Evolutionary conservation across 1,284 basidiomycete genomes (phyloP).

Genomic region (Malassezia psittaci): DNA sequence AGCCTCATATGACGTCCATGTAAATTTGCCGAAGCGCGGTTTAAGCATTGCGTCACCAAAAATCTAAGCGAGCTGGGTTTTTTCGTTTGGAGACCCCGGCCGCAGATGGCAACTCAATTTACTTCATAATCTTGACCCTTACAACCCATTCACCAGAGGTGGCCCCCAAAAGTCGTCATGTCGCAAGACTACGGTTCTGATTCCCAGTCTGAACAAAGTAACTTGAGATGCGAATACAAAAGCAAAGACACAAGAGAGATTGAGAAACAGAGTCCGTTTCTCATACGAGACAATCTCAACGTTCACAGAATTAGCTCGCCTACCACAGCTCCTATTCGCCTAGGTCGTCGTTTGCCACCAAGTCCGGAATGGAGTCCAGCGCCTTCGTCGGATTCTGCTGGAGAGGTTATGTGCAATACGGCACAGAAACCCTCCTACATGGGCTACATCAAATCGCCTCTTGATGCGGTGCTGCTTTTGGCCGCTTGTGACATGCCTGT

Average conservation of each 20-base stretch:
- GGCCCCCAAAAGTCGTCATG: too few relatives aligned
- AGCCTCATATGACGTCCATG: background rate
- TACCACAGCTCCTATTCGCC: background rate
- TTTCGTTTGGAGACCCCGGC: too few relatives aligned
- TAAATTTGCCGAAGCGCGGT: background rate
- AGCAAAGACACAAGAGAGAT: too few relatives aligned
- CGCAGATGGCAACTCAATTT: too few relatives aligned
- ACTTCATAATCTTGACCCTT: too few relatives aligned
- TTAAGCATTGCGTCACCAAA: too few relatives aligned
- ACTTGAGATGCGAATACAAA: too few relatives aligned
- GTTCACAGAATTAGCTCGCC: background rate
- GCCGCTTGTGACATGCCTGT: slow-evolving; percentile 40
- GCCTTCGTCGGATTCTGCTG: background rate
- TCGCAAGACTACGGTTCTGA: too few relatives aligned
- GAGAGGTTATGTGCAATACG: background rate
- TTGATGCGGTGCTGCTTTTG: slow-evolving; percentile 42
- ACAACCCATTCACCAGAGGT: too few relatives aligned
- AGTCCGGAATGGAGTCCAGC: slow-evolving; percentile 3
- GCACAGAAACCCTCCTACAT: slow-evolving; percentile 33
- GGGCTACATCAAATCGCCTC: slow-evolving; percentile 42
- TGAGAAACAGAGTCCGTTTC: too few relatives aligned
- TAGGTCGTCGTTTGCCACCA: background rate
- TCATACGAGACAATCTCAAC: background rate
- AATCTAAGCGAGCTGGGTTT: too few relatives aligned
- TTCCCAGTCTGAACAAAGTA: too few relatives aligned